Percentiles rank a stretch among this genome's conserved stretches.
Conservation (phyloP, 1,284 basidiomycete species). For the Ganoderma leucocontextum region DNA sequence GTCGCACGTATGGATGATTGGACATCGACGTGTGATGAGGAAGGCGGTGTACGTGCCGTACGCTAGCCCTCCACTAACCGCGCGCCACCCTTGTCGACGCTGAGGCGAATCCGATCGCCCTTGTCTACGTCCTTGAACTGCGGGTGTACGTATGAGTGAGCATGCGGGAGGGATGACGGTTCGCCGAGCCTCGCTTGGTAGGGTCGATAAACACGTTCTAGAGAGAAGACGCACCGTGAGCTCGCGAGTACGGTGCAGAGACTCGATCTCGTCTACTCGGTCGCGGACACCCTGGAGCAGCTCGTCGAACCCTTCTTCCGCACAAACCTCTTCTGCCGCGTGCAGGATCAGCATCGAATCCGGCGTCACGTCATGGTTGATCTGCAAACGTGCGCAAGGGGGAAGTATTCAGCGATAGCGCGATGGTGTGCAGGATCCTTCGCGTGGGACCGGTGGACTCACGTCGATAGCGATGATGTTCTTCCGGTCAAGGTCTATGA, state of each 20-base stretch:
- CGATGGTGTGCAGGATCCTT: not conserved
- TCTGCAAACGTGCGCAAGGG: constrained; percentile 47
- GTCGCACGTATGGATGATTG: not conserved
- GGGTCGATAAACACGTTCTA: not conserved
- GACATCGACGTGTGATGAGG: not conserved
- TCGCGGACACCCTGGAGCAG: constrained; percentile 73
- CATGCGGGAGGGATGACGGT: not conserved
- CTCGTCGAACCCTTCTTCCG: constrained; percentile 78
- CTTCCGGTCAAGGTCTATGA: constrained; percentile 63
- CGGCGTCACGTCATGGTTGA: constrained; percentile 79
- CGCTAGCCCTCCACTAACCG: constrained; percentile 32
- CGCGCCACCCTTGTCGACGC: constrained; percentile 67
- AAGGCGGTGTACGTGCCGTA: not conserved
- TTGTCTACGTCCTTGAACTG: constrained; percentile 73
- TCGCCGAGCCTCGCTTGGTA: not conserved
- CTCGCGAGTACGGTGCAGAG: constrained; percentile 74
- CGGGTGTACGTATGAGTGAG: constrained; percentile 14
- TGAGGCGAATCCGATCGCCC: constrained; percentile 64
- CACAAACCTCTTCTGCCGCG: constrained; percentile 73
- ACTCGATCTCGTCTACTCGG: constrained; percentile 80
- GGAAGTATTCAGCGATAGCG: constrained; percentile 6
- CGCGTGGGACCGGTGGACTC: constrained; percentile 36
- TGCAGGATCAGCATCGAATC: constrained; percentile 81
- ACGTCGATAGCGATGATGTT: constrained; percentile 86
- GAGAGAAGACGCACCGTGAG: constrained; percentile 59